Evolutionary conservation across 179 eudicot genomes (phyloP).

Genomic region (Camellia oleifera): DNA sequence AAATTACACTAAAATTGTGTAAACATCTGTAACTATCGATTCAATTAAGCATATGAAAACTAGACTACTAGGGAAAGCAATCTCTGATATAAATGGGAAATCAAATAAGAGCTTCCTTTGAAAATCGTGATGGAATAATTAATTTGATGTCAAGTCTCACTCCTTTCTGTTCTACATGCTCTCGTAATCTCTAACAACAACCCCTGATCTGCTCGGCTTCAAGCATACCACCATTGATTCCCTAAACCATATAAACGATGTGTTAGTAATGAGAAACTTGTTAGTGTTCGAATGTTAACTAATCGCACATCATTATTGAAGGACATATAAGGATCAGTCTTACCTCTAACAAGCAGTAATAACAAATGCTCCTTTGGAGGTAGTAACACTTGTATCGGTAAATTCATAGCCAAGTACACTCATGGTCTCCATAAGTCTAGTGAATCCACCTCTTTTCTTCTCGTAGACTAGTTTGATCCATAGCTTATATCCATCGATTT

Average conservation of each 20-base stretch:
- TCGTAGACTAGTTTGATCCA: slow-evolving; percentile 63
- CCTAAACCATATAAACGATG: slow-evolving; percentile 21
- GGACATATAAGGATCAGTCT: not conserved
- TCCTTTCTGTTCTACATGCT: slow-evolving; percentile 20
- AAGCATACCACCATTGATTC: slow-evolving; percentile 27
- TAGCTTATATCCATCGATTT: slow-evolving; percentile 50
- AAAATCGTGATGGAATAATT: not conserved
- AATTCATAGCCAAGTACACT: slow-evolving; percentile 52
- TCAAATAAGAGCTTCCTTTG: not conserved
- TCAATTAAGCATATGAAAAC: not conserved
- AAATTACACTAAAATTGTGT: not conserved
- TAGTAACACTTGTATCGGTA: slow-evolving; percentile 46
- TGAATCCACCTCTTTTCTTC: slow-evolving; percentile 54
- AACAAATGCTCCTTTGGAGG: slow-evolving; percentile 62
- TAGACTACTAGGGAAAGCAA: not conserved
- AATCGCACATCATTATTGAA: too few species aligned
- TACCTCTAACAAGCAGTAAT: slow-evolving; percentile 67
- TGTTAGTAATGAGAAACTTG: not conserved
- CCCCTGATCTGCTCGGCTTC: slow-evolving; percentile 40
- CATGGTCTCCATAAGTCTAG: slow-evolving; percentile 60
- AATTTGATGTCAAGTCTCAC: not conserved
- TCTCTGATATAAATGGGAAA: too few species aligned
- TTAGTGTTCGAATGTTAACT: not conserved
- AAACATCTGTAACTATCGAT: not conserved
- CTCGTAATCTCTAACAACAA: slow-evolving; percentile 35